A percentile compares a stretch with the other conserved stretches of the same genome.
Conservation (phyloP, 345 rosid species). For the Excoecaria agallocha region DNA sequence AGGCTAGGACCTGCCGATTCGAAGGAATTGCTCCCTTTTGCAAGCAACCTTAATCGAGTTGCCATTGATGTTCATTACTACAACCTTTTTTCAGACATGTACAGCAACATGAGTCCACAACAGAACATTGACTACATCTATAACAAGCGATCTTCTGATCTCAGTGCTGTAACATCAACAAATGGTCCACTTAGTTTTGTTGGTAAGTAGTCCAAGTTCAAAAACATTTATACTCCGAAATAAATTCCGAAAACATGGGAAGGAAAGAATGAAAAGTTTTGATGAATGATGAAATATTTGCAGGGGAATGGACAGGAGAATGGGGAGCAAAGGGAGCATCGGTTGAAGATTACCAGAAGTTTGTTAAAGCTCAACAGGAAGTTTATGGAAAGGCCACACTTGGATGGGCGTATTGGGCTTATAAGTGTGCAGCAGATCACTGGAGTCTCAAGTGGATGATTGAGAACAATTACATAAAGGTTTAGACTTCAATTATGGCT, state of each 20-base stretch:
- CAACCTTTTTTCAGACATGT: conserved; percentile 21
- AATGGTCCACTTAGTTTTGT: conserved; percentile 34
- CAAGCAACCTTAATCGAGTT: conserved; percentile 18
- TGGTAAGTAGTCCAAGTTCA: conserved; percentile 6
- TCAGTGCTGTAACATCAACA: conserved; percentile 11
- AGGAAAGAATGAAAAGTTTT: too few relatives aligned
- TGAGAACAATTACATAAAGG: conserved; percentile 25
- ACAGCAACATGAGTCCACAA: conserved; percentile 11
- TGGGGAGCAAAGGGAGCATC: conserved; percentile 27
- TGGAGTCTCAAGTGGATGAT: conserved; percentile 39
- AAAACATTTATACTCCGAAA: too few relatives aligned
- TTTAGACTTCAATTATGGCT: background rate
- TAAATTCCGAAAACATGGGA: too few relatives aligned
- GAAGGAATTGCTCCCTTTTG: conserved; percentile 30
- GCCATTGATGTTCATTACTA: conserved; percentile 46
- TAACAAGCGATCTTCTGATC: conserved; percentile 16
- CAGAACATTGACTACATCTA: conserved; percentile 30
- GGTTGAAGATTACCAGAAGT: conserved; percentile 19
- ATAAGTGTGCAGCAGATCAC: background rate
- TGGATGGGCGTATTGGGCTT: conserved; percentile 42
- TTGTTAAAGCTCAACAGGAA: conserved; percentile 25
- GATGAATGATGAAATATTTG: background rate
- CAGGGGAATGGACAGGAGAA: conserved; percentile 40
- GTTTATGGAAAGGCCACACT: conserved; percentile 35
- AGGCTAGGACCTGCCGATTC: conserved; percentile 30